Conservation (phyloP, 2,329 filamentous ascomycete genomes). For the Diaporthe vaccinii region DNA sequence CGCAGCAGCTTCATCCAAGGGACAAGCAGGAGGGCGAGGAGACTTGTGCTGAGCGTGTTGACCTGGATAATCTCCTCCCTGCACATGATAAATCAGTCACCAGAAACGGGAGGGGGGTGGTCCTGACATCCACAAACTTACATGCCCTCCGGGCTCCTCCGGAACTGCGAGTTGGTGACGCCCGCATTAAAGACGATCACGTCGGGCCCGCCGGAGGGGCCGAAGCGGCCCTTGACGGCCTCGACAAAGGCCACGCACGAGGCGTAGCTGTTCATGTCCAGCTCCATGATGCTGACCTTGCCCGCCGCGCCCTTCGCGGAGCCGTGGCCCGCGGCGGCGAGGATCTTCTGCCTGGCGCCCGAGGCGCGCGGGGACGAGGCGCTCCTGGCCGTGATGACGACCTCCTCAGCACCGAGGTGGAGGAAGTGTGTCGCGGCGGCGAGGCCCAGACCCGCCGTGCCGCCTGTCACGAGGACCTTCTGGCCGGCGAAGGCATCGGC, state of each 20-base stretch:
- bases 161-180: conserved; percentile 43
- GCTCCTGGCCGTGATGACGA: conserved; percentile 57
- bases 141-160: conserved; percentile 47
- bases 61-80: conserved; percentile 68
- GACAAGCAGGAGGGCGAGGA: conserved; percentile 66
- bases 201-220: conserved; percentile 45
- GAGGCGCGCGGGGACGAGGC: conserved; percentile 49
- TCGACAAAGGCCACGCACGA: conserved; percentile 46
- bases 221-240: conserved; percentile 43
- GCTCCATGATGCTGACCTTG: conserved; percentile 44
- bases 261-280: conserved; percentile 47
- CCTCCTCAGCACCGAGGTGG: conserved; percentile 54
- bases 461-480: conserved; percentile 57
- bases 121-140: conserved; percentile 38
- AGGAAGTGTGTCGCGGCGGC: conserved; percentile 56
- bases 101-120: background rate
- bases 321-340: conserved; percentile 36
- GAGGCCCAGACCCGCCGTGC: conserved; percentile 56
- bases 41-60: conserved; percentile 68
- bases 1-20: conserved; percentile 55
- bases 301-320: conserved; percentile 39
- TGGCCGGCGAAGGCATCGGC: conserved; percentile 46
- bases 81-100: background rate
- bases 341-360: conserved; percentile 53
- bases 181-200: conserved; percentile 48